Evolutionary conservation across 495 filamentous ascomycete species (phyloP), one percentile per base, ranked within the genome.

Genomic region (Evansstolkia leycettana): DNA sequence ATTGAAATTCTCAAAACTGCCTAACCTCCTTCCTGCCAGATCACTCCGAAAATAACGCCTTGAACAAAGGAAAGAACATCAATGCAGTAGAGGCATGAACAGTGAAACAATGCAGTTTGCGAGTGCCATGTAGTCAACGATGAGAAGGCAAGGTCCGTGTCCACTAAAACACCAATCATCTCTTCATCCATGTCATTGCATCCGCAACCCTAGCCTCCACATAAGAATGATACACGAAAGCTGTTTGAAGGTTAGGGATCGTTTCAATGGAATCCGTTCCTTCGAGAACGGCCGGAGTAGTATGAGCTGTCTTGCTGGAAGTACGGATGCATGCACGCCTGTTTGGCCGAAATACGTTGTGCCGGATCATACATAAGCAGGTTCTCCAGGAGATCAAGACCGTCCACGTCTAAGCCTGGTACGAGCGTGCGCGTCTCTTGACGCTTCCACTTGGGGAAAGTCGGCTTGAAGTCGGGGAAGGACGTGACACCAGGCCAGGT

Each of bases 351-450:
- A 34, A 99, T 86, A 37, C 90, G 81, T 20, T 81, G 78, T 17
- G 90, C 84, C 10, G 90, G 90, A 57, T 99, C 92, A 51, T 90
- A 99, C 24, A 94, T 82, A 29, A 99, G 78, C 62, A 98, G 73
- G 28, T 64, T 57, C 34, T 96, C 90, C n/a, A 99, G 69, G 14
- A 99, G 77, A 49, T 95, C 84, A 10, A 86, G 68, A 11, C 90
- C 92, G 15, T 73, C 61, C 6, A 74, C 66, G n/a, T 92, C 85
- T 43, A 85, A 60, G 7, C 69, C 68, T 7, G 70, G 63, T 2
- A 81, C 72, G 23, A 83, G 60, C 23, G 59, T 57, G 28, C 63
- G 62, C 3, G 65, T 59, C 30, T 67, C 60, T 41, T 89, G 84
- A 31, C 92, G 80, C 28, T 67, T 62, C 90, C 90, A 99, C 65